Evolutionary conservation across 148 eudicot species (phyloP).

Genomic region (Camellia granthamiana): DNA sequence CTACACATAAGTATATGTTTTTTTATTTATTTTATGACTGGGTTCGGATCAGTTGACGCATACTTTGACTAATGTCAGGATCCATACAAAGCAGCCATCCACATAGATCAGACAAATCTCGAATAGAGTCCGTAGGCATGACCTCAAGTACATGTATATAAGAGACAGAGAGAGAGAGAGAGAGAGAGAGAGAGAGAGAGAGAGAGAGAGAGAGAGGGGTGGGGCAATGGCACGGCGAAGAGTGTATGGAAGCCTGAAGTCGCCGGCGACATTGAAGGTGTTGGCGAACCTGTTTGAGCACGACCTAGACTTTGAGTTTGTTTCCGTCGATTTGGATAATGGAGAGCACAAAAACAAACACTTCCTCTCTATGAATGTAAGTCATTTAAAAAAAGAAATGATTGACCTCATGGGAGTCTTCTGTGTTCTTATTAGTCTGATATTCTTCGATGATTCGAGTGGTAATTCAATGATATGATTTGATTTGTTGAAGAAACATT

Average conservation of each 20-base stretch:
- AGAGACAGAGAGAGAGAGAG: conserved; percentile 20
- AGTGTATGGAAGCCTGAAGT: conserved; percentile 27
- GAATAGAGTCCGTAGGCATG: not conserved
- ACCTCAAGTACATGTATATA: not conserved
- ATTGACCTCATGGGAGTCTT: not conserved
- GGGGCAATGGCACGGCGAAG: too few relatives aligned
- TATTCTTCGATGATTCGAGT: not conserved
- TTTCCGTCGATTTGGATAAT: conserved; percentile 29
- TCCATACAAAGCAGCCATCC: too few relatives aligned
- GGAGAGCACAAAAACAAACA: conserved; percentile 29
- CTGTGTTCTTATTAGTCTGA: not conserved
- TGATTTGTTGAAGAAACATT: too few relatives aligned
- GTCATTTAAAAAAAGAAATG: not conserved
- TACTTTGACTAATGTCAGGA: too few relatives aligned
- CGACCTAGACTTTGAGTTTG: conserved; percentile 38
- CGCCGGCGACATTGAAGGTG: conserved; percentile 29
- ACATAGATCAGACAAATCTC: too few relatives aligned
- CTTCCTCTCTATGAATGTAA: conserved; percentile 37
- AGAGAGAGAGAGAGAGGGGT: too few relatives aligned
- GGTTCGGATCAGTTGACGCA: too few relatives aligned
- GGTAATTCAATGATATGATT: too few relatives aligned
- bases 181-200: too few relatives aligned
- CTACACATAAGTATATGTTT: too few relatives aligned
- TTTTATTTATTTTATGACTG: too few relatives aligned
- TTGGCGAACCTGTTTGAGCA: conserved; percentile 34